A percentile compares a stretch with the other conserved stretches of the same genome.
These are phyloP conservation scores for Hondaea fermentalgiana DNA, from an alignment of 108 stramenopile genomes.

Conservation along the genomic window DNA sequence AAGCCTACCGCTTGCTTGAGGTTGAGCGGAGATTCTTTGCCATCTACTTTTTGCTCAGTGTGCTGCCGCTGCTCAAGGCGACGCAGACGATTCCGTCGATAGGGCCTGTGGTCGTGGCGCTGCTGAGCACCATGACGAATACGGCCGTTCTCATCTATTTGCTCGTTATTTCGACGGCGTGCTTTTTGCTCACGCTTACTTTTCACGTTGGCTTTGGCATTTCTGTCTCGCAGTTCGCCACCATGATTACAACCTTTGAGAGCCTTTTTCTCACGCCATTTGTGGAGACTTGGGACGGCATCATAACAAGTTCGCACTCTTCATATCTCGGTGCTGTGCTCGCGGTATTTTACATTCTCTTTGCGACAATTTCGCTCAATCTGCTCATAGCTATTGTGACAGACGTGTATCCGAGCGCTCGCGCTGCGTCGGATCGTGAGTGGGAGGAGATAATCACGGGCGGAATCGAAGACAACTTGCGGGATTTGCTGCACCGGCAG, in stretches of 20 bases:
- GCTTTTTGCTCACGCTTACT: not conserved
- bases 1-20: not conserved
- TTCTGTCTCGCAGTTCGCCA: not conserved
- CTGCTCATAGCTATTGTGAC: conserved; percentile 20
- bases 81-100: not conserved
- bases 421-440: not conserved
- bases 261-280: not conserved
- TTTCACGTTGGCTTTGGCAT: conserved; percentile 14
- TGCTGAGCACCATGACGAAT: conserved; percentile 8
- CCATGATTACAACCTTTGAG: not conserved
- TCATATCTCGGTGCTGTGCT: not conserved
- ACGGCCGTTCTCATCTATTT: not conserved
- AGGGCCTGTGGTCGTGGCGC: conserved; percentile 13
- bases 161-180: not conserved
- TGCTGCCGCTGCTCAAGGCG: not conserved
- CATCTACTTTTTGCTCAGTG: not conserved
- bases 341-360: conserved; percentile 16
- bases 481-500: not conserved
- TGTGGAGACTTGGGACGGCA: not conserved
- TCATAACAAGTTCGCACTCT: not conserved
- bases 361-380: conserved; percentile 8
- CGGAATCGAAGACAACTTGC: not conserved
- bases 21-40: not conserved
- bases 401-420: not conserved
- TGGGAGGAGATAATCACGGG: conserved; percentile 17